Percentiles rank a stretch among this genome's conserved stretches.
phyloP scores from a whole-genome alignment of 768 basidiomycete species.

The Leccinum subtestaceum region DNA sequence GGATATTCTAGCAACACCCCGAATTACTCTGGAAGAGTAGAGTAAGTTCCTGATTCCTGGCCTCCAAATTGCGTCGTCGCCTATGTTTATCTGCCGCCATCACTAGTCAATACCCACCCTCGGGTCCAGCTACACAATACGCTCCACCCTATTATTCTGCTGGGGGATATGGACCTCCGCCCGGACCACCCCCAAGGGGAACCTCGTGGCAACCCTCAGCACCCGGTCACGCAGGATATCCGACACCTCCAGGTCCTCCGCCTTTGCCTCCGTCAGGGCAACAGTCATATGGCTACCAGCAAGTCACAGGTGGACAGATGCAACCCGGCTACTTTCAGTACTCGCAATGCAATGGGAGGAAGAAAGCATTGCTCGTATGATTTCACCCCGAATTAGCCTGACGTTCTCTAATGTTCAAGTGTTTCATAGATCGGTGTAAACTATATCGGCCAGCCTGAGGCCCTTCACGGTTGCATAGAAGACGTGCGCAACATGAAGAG shows the following conservation, averaged over 20 bases:
- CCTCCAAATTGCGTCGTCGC: background rate
- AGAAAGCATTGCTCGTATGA: slow-evolving; percentile 85
- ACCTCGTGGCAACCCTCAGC: background rate
- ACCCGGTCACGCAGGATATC: slow-evolving; percentile 7
- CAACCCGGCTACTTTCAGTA: slow-evolving; percentile 76
- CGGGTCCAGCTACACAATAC: slow-evolving; percentile 5
- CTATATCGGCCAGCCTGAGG: slow-evolving; percentile 66
- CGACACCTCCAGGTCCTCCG: slow-evolving; percentile 36
- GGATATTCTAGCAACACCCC: slow-evolving; percentile 4
- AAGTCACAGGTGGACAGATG: slow-evolving; percentile 42
- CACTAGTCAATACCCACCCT: slow-evolving; percentile 39
- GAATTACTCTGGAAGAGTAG: background rate
- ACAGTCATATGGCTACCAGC: slow-evolving; percentile 65
- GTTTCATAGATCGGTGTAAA: slow-evolving; percentile 78
- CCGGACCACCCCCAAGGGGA: slow-evolving; percentile 18
- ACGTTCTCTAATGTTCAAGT: background rate
- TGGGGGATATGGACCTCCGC: slow-evolving; percentile 12
- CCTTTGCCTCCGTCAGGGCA: slow-evolving; percentile 51
- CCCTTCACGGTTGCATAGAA: slow-evolving; percentile 85
- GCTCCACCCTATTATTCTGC: slow-evolving; percentile 9
- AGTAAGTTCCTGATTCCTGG: slow-evolving; percentile 12
- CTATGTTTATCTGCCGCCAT: background rate
- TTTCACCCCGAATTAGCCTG: background rate
- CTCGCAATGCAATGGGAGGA: slow-evolving; percentile 83
- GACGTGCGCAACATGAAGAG: slow-evolving; percentile 72